Evolutionary conservation across 495 filamentous ascomycete species (phyloP).

Genomic region (Aspergillus hancockii): DNA sequence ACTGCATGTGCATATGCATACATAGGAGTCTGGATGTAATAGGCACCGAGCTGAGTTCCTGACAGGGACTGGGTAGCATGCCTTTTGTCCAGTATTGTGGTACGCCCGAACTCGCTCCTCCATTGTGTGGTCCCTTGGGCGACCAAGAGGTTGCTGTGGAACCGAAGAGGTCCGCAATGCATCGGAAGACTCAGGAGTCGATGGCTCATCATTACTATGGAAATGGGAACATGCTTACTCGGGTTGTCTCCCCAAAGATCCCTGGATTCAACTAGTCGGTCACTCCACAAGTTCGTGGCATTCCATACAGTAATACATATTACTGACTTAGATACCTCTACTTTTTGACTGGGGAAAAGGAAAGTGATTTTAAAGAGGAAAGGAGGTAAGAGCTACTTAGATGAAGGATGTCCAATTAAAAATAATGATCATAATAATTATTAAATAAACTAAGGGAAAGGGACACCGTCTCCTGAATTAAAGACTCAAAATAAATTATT

Average conservation of each 20-base stretch:
- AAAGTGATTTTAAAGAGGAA: background rate
- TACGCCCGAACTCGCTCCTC: background rate
- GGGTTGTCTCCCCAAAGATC: background rate
- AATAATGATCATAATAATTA: background rate
- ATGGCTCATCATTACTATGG: background rate
- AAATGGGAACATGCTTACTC: slow-evolving; percentile 3
- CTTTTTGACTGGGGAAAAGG: background rate
- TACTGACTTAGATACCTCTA: no score
- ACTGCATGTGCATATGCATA: slow-evolving; percentile 1
- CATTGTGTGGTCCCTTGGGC: background rate
- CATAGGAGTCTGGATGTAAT: background rate
- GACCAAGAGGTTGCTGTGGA: slow-evolving; percentile 6
- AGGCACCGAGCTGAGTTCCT: slow-evolving; percentile 5
- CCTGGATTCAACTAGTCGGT: background rate
- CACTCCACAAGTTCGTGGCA: slow-evolving; percentile 1
- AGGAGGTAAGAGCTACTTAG: no score
- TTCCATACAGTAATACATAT: background rate
- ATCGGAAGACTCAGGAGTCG: background rate
- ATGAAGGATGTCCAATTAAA: no score
- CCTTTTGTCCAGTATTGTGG: slow-evolving; percentile 1
- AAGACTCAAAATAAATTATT: background rate
- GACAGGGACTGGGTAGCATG: background rate
- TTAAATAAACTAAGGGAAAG: background rate
- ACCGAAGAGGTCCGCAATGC: slow-evolving; percentile 11
- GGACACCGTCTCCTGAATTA: background rate